These are phyloP conservation scores for Hypericum androsaemum DNA, from an alignment of 345 rosid genomes.

Conservation along the genomic window DNA sequence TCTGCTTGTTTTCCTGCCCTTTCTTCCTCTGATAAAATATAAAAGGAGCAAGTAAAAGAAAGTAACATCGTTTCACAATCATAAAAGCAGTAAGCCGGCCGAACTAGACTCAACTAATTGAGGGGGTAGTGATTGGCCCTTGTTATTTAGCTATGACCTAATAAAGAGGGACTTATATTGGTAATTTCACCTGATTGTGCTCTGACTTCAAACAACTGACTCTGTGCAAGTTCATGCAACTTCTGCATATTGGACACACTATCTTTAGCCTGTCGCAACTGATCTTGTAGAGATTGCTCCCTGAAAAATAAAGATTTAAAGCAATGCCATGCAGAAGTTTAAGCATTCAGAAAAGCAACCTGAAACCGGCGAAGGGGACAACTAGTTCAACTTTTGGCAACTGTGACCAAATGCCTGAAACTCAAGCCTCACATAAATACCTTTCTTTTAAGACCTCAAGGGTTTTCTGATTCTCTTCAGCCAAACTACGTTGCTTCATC, in stretches of 20 bases:
- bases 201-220: slow-evolving; percentile 85
- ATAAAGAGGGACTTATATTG: slow-evolving; percentile 3
- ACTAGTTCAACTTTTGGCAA: too few relatives aligned
- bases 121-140: not conserved
- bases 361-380: not conserved
- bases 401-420: not conserved
- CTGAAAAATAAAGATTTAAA: slow-evolving; percentile 24
- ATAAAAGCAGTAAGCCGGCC: not conserved
- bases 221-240: slow-evolving; percentile 97
- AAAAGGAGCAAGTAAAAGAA: slow-evolving; percentile 5
- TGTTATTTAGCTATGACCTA: slow-evolving; percentile 4
- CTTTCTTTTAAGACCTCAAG: slow-evolving; percentile 84
- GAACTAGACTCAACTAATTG: not conserved
- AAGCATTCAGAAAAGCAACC: not conserved
- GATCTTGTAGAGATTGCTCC: slow-evolving; percentile 95
- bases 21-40: slow-evolving; percentile 63
- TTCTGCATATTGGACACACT: slow-evolving; percentile 91
- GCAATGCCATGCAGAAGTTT: not conserved
- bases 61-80: not conserved
- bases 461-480: slow-evolving; percentile 97
- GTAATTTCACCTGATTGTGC: slow-evolving; percentile 79
- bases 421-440: slow-evolving; percentile 23
- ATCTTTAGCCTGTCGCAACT: slow-evolving; percentile 88
- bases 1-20: slow-evolving; percentile 89
- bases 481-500: slow-evolving; percentile 88